Base-by-base conservation (phyloP, 495 filamentous ascomycete genomes). In the Tuber brumale region DNA sequence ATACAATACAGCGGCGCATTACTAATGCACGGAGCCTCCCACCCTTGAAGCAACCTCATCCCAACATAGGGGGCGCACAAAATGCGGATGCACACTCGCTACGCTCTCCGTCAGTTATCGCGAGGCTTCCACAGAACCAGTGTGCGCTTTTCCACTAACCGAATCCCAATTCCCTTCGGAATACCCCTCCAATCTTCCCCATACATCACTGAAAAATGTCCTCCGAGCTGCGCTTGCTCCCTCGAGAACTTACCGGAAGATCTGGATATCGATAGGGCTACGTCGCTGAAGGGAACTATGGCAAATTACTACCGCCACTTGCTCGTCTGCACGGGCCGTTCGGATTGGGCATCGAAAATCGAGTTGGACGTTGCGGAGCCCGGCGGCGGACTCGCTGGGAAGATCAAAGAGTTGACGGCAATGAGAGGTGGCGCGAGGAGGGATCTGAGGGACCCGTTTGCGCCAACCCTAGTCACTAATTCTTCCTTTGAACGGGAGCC, bases 341-440 rank as follows among this genome's bases (percentile, higher is more conserved):
- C 86, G 35, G 92, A 97, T 83, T 99, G 95, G 95, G 87, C 87
- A 27, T 94, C 83, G 86, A 91, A 83, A 83, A 97, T 87, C 89
- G 92, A 72, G 75, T 75, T 70, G 74, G 87, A 89, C 74, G 86
- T 87, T 31, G 86, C 87, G 57, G 85, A 87, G 74, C 80, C 83
- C 70, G 87, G 85, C 27, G 86, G 87, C n/a, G 89, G 90, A 76
- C 85, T 97, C 14, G 92, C 91, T 1, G 89, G 91, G 71, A 88
- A 89, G 61, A 81, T 97, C 76, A 95, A 92, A 83, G 84, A 85
- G 43, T 80, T 94, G 39, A 79, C 93, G 57, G 91, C 90, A 14
- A 86, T 88, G 37, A 89, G 88, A 19, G 93, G 92, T 8, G 85
- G 86, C 72, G 92, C 87, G 87, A 92, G 94, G 83, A 83, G 89